These are phyloP conservation scores for Emmonsiellopsis sp. DNA, from an alignment of 2,329 filamentous ascomycete species.

Conservation along the genomic window DNA sequence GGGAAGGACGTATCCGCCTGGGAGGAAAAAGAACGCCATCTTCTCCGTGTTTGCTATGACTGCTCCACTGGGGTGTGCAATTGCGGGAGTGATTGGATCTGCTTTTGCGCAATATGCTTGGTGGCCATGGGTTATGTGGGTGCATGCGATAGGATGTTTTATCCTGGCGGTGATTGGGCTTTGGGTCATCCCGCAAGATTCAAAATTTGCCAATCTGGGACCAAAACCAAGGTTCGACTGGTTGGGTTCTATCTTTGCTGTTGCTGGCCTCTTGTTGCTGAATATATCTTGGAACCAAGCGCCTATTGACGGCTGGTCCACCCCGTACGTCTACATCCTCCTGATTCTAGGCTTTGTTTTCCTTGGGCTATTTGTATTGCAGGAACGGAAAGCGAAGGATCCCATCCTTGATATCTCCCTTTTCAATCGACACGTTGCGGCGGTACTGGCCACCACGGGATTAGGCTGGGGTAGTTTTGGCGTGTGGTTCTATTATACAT, in stretches of 20 bases:
- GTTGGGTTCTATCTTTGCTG: conserved; percentile 35
- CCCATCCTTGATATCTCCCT: conserved; percentile 37
- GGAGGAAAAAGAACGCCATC: conserved; percentile 58
- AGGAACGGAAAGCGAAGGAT: conserved; percentile 30
- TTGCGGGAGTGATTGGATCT: conserved; percentile 57
- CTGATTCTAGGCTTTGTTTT: conserved; percentile 39
- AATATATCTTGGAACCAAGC: conserved; percentile 49
- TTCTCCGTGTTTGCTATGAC: conserved; percentile 50
- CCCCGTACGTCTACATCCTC: conserved; percentile 35
- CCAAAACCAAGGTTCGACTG: no score
- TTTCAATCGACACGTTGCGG: conserved; percentile 22
- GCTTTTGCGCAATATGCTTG: conserved; percentile 43
- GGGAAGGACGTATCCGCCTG: conserved; percentile 55
- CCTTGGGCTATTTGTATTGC: conserved; percentile 33
- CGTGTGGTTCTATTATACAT: conserved; percentile 35
- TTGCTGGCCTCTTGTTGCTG: conserved; percentile 42
- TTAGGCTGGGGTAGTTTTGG: conserved; percentile 35
- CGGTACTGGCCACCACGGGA: conserved; percentile 33
- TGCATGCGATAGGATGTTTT: conserved; percentile 46
- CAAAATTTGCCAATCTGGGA: neutral
- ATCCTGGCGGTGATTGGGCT: conserved; percentile 37
- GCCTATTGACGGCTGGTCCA: conserved; percentile 37
- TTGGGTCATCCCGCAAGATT: conserved; percentile 31
- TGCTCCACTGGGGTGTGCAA: conserved; percentile 39
- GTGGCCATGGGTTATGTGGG: conserved; percentile 62